These are phyloP conservation scores for Dioscorea zingiberensis DNA, from an alignment of 106 monocot species.

Conservation along the genomic window DNA sequence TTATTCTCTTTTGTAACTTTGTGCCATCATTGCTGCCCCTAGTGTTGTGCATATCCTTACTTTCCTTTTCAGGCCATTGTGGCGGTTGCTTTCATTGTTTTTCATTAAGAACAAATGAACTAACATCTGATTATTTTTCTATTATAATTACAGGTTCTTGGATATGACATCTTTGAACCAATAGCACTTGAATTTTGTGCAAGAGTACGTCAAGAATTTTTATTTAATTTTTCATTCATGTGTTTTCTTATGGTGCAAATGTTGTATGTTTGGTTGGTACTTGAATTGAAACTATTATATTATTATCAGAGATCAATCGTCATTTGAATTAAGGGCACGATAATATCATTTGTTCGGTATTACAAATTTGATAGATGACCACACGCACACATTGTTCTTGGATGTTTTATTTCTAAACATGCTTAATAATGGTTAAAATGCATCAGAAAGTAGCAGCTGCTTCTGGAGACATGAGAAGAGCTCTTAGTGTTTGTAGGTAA, in stretches of 20 bases:
- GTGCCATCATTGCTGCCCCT: background rate
- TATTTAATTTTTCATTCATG: background rate
- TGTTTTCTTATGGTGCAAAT: background rate
- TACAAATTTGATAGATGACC: no score
- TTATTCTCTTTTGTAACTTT: background rate
- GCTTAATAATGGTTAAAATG: conserved; percentile 3
- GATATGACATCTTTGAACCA: conserved; percentile 67
- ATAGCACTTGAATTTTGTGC: conserved; percentile 86
- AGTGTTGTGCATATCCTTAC: no score
- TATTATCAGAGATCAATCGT: background rate
- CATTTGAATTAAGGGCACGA: background rate
- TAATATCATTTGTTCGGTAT: conserved; percentile 1
- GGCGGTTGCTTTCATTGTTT: background rate
- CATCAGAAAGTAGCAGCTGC: conserved; percentile 95
- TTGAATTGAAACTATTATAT: background rate
- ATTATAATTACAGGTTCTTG: conserved; percentile 48
- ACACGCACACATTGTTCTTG: background rate
- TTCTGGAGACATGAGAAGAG: conserved; percentile 98
- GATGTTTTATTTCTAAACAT: background rate
- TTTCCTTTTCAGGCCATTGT: no score
- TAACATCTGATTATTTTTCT: background rate
- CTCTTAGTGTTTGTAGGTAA: conserved; percentile 78
- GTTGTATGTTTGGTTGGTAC: background rate
- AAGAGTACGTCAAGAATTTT: conserved; percentile 55
- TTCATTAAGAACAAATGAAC: background rate